Evolutionary conservation across 176 grass and related monocot species (phyloP).

Genomic region (Eragrostis curvula): DNA sequence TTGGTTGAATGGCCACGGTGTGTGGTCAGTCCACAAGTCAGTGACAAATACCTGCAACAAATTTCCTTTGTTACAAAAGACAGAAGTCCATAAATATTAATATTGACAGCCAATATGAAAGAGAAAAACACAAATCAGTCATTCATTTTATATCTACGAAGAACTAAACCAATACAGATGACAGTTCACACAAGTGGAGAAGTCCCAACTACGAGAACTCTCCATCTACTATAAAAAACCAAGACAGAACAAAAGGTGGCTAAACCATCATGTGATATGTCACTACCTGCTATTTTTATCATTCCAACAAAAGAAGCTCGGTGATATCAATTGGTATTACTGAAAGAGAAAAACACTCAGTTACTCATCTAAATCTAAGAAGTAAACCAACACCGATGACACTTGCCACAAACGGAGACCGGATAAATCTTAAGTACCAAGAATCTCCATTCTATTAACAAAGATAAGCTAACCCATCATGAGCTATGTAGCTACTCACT

Average conservation of each 20-base stretch:
- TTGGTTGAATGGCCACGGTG: conserved; percentile 99
- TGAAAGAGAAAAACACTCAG: neutral
- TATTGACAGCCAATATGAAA: neutral
- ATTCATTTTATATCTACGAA: conserved; percentile 25
- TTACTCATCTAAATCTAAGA: neutral
- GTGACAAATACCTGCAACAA: conserved; percentile 79
- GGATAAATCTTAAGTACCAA: neutral
- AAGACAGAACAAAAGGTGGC: conserved; percentile 9
- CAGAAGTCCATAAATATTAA: neutral
- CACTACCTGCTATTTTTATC: conserved; percentile 2
- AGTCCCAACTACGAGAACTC: neutral
- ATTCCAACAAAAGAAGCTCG: conserved; percentile 14
- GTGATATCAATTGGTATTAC: neutral
- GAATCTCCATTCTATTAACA: neutral
- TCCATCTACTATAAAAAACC: conserved; percentile 3
- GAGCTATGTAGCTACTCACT: neutral
- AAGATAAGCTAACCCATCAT: neutral
- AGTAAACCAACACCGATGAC: neutral
- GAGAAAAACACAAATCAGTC: neutral
- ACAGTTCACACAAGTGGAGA: conserved; percentile 15
- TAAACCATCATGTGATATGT: conserved; percentile 3
- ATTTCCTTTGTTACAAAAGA: conserved; percentile 11
- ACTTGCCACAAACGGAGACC: neutral
- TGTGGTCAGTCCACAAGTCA: conserved; percentile 96
- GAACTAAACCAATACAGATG: conserved; percentile 23